Evolutionary conservation across 495 filamentous ascomycete genomes (phyloP).

Genomic region (Aspergillus sclerotioniger): DNA sequence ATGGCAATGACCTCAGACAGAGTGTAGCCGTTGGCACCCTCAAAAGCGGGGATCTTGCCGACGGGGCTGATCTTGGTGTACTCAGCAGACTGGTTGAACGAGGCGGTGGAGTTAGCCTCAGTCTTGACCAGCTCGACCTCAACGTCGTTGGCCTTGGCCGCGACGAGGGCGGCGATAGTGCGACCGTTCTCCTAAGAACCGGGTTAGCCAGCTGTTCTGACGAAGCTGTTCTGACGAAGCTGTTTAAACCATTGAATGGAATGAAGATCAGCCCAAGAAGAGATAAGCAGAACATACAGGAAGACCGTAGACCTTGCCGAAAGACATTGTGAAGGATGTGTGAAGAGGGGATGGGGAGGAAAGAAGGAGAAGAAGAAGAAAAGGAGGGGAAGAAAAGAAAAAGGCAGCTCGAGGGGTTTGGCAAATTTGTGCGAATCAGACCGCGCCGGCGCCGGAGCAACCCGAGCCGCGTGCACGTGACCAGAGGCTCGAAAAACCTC

Average conservation of each 20-base stretch:
- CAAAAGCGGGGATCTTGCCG: constrained; percentile 88
- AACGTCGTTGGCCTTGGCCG: constrained; percentile 93
- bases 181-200: constrained; percentile 74
- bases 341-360: constrained; percentile 29
- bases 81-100: constrained; percentile 53
- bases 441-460: constrained; percentile 35
- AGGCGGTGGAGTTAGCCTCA: constrained; percentile 40
- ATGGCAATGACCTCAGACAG: constrained; percentile 92
- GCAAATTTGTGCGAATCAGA: constrained; percentile 36
- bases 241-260: not conserved
- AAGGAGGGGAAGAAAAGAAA: constrained; percentile 33
- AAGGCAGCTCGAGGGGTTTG: constrained; percentile 4
- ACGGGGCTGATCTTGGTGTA: constrained; percentile 85
- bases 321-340: constrained; percentile 65
- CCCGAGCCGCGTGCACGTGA: constrained; percentile 31
- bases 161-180: constrained; percentile 80
- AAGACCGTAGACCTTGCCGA: constrained; percentile 94
- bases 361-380: constrained; percentile 28
- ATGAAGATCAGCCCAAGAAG: constrained; percentile 12
- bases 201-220: constrained; percentile 12
- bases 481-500: constrained; percentile 26
- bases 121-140: constrained; percentile 80
- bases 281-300: constrained; percentile 56
- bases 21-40: constrained; percentile 86
- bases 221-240: not conserved